phyloP scores from a whole-genome alignment of 805 yeast species.

The Starmerella sp. region DNA sequence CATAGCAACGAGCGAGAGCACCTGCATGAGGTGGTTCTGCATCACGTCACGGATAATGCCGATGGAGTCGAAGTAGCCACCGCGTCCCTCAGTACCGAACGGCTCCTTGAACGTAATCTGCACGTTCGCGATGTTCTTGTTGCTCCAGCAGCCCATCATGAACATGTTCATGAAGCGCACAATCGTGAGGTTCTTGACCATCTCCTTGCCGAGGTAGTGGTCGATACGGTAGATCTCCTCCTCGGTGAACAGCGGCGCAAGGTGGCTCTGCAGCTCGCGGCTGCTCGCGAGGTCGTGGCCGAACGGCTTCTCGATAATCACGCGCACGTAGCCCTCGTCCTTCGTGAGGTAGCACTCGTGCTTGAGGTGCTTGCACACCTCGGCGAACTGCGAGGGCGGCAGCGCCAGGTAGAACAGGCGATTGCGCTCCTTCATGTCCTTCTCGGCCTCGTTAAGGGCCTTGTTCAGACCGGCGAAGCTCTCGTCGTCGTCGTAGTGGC shows the following conservation, averaged over 20 bases:
- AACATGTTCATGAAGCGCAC: conserved; percentile 85
- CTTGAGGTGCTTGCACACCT: conserved; percentile 66
- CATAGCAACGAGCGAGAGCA: conserved; percentile 83
- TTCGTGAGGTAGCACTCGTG: conserved; percentile 48
- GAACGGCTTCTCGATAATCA: conserved; percentile 94
- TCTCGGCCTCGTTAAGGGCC: conserved; percentile 51
- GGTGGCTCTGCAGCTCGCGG: conserved; percentile 58
- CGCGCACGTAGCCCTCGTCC: conserved; percentile 55
- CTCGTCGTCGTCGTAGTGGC: conserved; percentile 68
- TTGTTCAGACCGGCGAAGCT: conserved; percentile 54
- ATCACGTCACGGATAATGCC: conserved; percentile 97
- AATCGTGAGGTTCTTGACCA: conserved; percentile 87
- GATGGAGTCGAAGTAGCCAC: conserved; percentile 90
- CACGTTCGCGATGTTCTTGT: conserved; percentile 60
- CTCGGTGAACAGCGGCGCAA: conserved; percentile 81
- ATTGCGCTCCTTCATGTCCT: conserved; percentile 41
- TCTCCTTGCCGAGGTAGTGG: conserved; percentile 94
- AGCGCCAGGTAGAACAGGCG: conserved; percentile 85
- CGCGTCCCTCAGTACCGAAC: conserved; percentile 98
- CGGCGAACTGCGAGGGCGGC: conserved; percentile 84
- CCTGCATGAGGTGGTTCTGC: conserved; percentile 95
- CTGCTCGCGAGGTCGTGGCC: conserved; percentile 82
- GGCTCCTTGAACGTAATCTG: conserved; percentile 93
- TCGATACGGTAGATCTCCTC: conserved; percentile 91
- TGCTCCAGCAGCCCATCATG: conserved; percentile 82